Evolutionary conservation across 1,284 basidiomycete genomes (phyloP).

Genomic region (Pterulicium gracile): DNA sequence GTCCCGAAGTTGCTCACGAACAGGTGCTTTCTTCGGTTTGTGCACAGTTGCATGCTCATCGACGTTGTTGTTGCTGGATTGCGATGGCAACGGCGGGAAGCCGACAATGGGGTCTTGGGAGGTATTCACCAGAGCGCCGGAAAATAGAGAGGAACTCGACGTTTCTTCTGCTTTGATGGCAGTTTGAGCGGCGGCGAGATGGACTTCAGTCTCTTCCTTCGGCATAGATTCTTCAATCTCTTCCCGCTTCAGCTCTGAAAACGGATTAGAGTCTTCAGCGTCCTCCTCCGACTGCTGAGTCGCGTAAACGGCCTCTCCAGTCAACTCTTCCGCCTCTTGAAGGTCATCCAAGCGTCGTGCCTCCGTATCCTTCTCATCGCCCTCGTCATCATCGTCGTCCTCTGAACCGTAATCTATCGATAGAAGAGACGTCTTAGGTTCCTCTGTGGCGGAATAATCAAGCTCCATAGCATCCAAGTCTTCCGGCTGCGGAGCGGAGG

Average conservation of each 20-base stretch:
- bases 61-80: slow-evolving; percentile 13
- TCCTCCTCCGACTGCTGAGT: slow-evolving; percentile 18
- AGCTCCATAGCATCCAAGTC: slow-evolving; percentile 19
- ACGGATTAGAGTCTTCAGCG: slow-evolving; percentile 8
- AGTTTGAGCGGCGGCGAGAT: not conserved
- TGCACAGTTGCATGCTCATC: slow-evolving; percentile 1
- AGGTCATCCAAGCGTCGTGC: slow-evolving; percentile 43
- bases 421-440: slow-evolving; percentile 18
- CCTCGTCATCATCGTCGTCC: slow-evolving; percentile 47
- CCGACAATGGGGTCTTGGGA: not conserved
- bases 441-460: slow-evolving; percentile 12
- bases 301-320: slow-evolving; percentile 41
- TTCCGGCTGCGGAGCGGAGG: slow-evolving; percentile 12
- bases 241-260: slow-evolving; percentile 13
- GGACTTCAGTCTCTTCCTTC: not conserved
- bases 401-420: slow-evolving; percentile 42
- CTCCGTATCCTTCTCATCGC: slow-evolving; percentile 44
- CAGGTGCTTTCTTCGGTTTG: slow-evolving; percentile 10
- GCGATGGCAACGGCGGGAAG: slow-evolving; percentile 1
- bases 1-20: not conserved
- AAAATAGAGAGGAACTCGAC: not conserved
- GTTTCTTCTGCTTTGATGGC: not conserved
- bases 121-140: not conserved
- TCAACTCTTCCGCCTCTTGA: slow-evolving; percentile 34
- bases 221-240: slow-evolving; percentile 14